These are phyloP conservation scores for Cyberlindnera veronae DNA, from an alignment of 805 yeast genomes.

Conservation along the genomic window DNA sequence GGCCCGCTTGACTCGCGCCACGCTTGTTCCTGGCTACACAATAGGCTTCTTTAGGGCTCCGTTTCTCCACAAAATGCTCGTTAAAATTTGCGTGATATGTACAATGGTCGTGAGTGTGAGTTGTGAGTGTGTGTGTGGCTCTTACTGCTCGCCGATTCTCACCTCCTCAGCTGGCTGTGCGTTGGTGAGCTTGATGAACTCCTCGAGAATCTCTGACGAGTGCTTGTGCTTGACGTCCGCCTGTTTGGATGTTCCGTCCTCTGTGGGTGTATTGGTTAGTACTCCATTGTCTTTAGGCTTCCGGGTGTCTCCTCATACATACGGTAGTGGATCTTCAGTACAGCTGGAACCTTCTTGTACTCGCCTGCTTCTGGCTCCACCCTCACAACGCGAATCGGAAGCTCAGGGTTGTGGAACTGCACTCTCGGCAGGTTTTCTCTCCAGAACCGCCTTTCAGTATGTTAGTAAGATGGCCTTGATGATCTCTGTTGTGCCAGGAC, in stretches of 20 bases:
- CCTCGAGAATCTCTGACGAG: conserved; percentile 51
- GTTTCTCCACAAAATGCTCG: neutral
- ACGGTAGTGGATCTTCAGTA: conserved; percentile 37
- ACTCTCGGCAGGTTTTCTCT: conserved; percentile 67
- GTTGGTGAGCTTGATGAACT: conserved; percentile 46
- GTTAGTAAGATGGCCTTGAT: conserved; percentile 3
- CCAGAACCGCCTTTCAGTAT: conserved; percentile 62
- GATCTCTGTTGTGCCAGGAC: neutral
- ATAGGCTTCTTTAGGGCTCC: no score
- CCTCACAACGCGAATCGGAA: conserved; percentile 59
- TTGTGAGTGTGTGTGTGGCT: neutral
- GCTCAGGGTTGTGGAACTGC: conserved; percentile 76
- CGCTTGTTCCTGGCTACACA: no score
- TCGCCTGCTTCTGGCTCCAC: conserved; percentile 44
- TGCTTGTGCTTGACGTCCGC: conserved; percentile 53
- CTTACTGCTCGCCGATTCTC: conserved; percentile 5
- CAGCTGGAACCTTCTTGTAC: conserved; percentile 39
- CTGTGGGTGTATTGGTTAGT: conserved; percentile 9
- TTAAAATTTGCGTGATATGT: neutral
- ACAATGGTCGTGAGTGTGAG: neutral
- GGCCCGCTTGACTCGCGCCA: neutral
- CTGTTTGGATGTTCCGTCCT: conserved; percentile 34
- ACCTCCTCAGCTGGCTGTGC: conserved; percentile 48
- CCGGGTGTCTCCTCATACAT: conserved; percentile 12
- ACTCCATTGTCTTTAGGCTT: neutral